Conservation (phyloP, 2,329 filamentous ascomycete species). For the Sordariomycetes sp. region DNA sequence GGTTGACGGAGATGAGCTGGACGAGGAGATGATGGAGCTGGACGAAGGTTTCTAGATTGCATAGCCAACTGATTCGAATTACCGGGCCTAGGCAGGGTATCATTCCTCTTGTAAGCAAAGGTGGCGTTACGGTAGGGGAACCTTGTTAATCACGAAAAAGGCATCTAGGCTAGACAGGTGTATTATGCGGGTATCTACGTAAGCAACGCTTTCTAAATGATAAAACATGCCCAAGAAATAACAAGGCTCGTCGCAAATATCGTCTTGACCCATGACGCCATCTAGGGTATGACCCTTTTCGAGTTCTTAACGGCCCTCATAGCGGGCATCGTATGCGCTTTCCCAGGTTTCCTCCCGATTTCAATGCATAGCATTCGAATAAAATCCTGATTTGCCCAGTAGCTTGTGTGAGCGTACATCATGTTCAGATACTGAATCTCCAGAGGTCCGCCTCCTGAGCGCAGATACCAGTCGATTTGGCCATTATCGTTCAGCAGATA, state of each 20-base stretch:
- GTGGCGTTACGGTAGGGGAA: too few species aligned
- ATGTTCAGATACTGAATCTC: slow-evolving; percentile 97
- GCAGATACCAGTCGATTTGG: slow-evolving; percentile 85
- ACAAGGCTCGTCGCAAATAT: too few species aligned
- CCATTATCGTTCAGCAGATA: slow-evolving; percentile 90
- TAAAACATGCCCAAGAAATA: too few species aligned
- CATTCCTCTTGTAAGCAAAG: too few species aligned
- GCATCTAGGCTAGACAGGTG: too few species aligned
- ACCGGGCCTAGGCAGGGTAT: background rate
- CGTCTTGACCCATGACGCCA: too few species aligned
- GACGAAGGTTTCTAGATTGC: slow-evolving; percentile 13
- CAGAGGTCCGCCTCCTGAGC: slow-evolving; percentile 74
- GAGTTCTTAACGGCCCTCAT: slow-evolving; percentile 50
- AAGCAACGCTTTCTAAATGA: too few species aligned
- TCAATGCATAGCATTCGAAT: slow-evolving; percentile 86
- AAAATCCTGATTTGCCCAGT: slow-evolving; percentile 84
- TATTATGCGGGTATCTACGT: too few species aligned
- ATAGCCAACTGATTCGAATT: background rate
- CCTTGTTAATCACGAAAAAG: too few species aligned
- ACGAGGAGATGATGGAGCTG: slow-evolving; percentile 47
- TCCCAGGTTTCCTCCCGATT: slow-evolving; percentile 66
- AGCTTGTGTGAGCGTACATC: slow-evolving; percentile 89
- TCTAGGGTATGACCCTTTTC: slow-evolving; percentile 21
- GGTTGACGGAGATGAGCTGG: slow-evolving; percentile 43
- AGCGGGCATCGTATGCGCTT: slow-evolving; percentile 43